Evolutionary conservation across 495 filamentous ascomycete species (phyloP).

Genomic region (Chaetomium tenue): DNA sequence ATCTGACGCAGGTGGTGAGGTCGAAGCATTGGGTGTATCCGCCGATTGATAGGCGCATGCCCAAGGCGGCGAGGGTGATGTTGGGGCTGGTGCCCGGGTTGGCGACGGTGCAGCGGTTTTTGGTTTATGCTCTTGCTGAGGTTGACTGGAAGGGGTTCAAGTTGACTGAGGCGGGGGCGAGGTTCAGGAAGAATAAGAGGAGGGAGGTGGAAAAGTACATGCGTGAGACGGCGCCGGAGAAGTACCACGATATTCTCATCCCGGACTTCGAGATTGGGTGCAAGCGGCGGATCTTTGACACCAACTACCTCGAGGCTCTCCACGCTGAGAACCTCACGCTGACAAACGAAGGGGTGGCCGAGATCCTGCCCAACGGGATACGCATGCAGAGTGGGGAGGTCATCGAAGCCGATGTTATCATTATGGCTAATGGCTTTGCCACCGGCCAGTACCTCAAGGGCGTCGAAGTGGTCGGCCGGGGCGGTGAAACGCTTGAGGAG

Average conservation of each 20-base stretch:
- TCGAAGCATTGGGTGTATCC: conserved; percentile 41
- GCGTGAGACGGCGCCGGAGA: conserved; percentile 37
- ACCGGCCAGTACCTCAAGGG: conserved; percentile 35
- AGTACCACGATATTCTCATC: conserved; percentile 45
- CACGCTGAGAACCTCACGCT: conserved; percentile 38
- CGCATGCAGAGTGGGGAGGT: conserved; percentile 28
- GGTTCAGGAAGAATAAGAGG: conserved; percentile 19
- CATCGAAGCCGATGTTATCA: conserved; percentile 42
- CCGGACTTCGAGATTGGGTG: conserved; percentile 46
- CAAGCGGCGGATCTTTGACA: conserved; percentile 48
- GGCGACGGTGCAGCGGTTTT: conserved; percentile 27
- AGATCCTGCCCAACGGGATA: conserved; percentile 40
- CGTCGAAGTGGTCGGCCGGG: conserved; percentile 39
- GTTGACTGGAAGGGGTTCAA: conserved; percentile 31
- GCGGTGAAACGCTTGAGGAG: conserved; percentile 34
- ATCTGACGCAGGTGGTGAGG: conserved; percentile 41
- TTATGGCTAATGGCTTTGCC: conserved; percentile 46
- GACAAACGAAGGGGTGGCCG: conserved; percentile 35
- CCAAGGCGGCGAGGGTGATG: conserved; percentile 17
- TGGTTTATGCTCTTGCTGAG: conserved; percentile 35
- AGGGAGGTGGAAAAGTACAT: conserved; percentile 37
- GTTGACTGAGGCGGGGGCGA: conserved; percentile 17
- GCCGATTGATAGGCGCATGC: conserved; percentile 29
- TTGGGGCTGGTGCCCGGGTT: conserved; percentile 33
- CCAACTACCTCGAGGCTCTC: conserved; percentile 33